Percentiles rank a stretch among this genome's conserved stretches.
These are phyloP conservation scores for Dictyostelium capitatum DNA, from an alignment of 78 protist species.

Conservation along the genomic window DNA sequence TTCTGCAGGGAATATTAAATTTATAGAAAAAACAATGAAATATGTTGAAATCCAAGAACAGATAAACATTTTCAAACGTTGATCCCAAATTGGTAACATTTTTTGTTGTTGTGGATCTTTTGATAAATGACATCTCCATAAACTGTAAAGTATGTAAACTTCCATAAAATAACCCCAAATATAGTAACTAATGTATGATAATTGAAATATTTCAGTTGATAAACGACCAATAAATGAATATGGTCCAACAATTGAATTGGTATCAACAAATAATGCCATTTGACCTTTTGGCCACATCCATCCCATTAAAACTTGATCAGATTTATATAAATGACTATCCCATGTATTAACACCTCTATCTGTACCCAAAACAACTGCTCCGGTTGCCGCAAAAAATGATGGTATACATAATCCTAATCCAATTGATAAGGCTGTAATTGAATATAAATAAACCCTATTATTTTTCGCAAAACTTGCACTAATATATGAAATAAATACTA, in stretches of 20 bases:
- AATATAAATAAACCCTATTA: constrained; percentile 53
- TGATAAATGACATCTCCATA: constrained; percentile 50
- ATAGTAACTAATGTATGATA: constrained; percentile 71
- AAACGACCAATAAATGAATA: constrained; percentile 49
- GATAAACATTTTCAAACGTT: constrained; percentile 71
- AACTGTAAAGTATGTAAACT: constrained; percentile 24
- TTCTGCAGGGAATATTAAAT: constrained; percentile 59
- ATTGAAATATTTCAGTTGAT: constrained; percentile 64
- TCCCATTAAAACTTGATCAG: constrained; percentile 44
- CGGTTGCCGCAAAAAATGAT: constrained; percentile 71
- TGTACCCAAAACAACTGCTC: constrained; percentile 58
- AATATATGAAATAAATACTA: constrained; percentile 51
- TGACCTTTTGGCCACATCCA: constrained; percentile 79
- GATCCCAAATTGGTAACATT: constrained; percentile 76
- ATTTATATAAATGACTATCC: constrained; percentile 13
- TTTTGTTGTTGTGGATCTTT: constrained; percentile 16
- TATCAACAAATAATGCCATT: constrained; percentile 50
- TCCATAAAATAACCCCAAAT: constrained; percentile 82
- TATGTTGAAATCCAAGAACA: constrained; percentile 77
- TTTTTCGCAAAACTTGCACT: constrained; percentile 12
- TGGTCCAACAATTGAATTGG: constrained; percentile 39
- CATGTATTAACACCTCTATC: constrained; percentile 26
- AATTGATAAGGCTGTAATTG: constrained; percentile 43
- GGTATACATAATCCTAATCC: constrained; percentile 70
- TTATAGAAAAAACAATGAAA: constrained; percentile 54